Base-by-base conservation (phyloP, 139 green algal species). In the Chlamydomonas schloesseri region DNA sequence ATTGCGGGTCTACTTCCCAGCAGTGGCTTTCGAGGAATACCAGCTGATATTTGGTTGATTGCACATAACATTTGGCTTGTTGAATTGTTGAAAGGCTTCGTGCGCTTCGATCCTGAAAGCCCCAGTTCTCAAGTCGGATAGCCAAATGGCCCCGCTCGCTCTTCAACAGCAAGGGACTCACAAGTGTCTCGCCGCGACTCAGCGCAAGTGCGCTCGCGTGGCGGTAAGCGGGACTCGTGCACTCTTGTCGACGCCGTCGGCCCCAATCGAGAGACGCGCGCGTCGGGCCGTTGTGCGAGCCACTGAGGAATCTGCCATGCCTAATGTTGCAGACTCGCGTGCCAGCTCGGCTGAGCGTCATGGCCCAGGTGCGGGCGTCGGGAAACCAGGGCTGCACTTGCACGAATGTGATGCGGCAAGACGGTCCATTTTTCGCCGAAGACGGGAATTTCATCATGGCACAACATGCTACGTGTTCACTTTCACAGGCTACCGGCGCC, bases 311-410 rank as follows among this genome's bases (percentile, higher is more conserved):
- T 18, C 31, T 67, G 24, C 24, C 1, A 4, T 73, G 13, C 2
- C 0, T 17, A 4, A 23, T 2, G 5, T 34, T 60, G 31, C 78
- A 84, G 78, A 46, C 24, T 2, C 29, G 31, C 13, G 31, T 20
- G 18, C 42, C 24, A 0, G 31, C 64, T 20, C 78, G 78, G 18
- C 26, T 84, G 18, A 21, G n/a, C 3, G 42, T 84, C 21, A 84
- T 84, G 78, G 78, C 78, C 14, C 78, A 84, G 78, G 77, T 83
- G 70, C 29, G 75, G 8, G 60, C 46, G 60, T 53, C 1, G 13
- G 53, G 73, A n/a, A n/a, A 29, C 76, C 37, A 36, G 60, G 31
- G 24, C 31, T 37, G 64, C 55, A 15, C n/a, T 58, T 82, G 75
- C 36, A 71, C 34, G 34, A 15, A 58, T 50, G 42, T 50, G 42